Evolutionary conservation across 2,329 filamentous ascomycete genomes (phyloP).

Genomic region (Ophiostoma tasmaniense): DNA sequence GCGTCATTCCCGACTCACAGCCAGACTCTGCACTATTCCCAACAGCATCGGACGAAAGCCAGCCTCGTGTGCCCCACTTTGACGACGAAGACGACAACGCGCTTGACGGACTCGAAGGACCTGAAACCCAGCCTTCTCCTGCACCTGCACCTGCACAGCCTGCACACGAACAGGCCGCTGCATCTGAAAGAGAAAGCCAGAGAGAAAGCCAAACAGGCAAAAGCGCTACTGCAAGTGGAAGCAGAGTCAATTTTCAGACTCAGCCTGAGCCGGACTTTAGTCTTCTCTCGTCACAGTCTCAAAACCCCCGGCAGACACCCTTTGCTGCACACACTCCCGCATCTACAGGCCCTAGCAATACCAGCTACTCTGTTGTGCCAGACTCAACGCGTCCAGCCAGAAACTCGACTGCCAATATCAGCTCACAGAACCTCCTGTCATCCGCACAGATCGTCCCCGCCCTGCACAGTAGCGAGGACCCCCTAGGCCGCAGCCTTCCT

Average conservation of each 20-base stretch:
- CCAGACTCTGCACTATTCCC: neutral
- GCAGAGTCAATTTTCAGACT: conserved; percentile 14
- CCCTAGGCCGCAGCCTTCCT: neutral
- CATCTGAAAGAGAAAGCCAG: neutral
- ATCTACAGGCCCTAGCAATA: neutral
- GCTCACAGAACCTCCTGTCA: neutral
- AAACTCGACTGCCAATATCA: neutral
- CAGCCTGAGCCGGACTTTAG: conserved; percentile 17
- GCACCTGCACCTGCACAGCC: neutral
- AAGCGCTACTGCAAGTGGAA: neutral
- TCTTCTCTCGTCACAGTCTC: conserved; percentile 9
- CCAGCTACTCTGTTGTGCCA: conserved; percentile 12
- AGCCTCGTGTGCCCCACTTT: neutral
- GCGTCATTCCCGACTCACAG: conserved; percentile 19
- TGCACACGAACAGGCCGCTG: neutral
- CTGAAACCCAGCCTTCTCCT: neutral
- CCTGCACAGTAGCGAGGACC: conserved; percentile 6
- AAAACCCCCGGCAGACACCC: neutral
- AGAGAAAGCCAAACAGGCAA: too few relatives aligned
- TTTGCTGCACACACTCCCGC: neutral
- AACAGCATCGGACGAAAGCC: neutral
- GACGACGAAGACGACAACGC: neutral
- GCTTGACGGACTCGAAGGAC: neutral
- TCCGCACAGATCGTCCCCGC: conserved; percentile 1
- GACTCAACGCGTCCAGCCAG: conserved; percentile 16